Percentiles rank a stretch among this genome's conserved stretches.
These are phyloP conservation scores for Rostrohypoxylon terebratum DNA, from an alignment of 495 filamentous ascomycete genomes.

Conservation along the genomic window DNA sequence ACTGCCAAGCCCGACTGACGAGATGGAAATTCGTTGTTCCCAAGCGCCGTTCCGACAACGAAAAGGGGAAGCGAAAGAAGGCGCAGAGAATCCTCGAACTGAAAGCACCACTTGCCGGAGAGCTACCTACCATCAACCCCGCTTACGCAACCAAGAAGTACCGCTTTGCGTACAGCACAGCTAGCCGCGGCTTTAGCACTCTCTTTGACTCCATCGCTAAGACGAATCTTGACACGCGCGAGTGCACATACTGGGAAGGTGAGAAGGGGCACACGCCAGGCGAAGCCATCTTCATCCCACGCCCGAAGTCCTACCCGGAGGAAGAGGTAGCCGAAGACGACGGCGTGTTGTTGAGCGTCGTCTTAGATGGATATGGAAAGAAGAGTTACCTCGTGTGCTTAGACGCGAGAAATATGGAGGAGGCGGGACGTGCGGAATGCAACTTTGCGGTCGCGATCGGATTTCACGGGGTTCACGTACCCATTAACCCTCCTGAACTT, in stretches of 20 bases:
- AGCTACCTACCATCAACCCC: conserved; percentile 78
- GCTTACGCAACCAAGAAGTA: conserved; percentile 62
- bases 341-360: conserved; percentile 76
- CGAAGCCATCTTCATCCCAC: conserved; percentile 77
- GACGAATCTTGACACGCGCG: conserved; percentile 68
- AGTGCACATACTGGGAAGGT: conserved; percentile 63
- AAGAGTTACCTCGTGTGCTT: conserved; percentile 78
- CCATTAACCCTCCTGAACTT: not conserved
- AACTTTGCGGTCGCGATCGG: conserved; percentile 72
- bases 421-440: conserved; percentile 74
- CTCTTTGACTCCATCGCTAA: conserved; percentile 77
- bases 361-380: conserved; percentile 72
- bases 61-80: not conserved
- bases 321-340: conserved; percentile 69
- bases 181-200: conserved; percentile 67
- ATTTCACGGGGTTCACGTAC: conserved; percentile 75
- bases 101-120: conserved; percentile 59
- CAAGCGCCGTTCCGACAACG: not conserved
- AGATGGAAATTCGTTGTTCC: conserved; percentile 64
- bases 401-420: conserved; percentile 72
- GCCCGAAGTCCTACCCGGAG: conserved; percentile 50
- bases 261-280: conserved; percentile 74
- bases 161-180: conserved; percentile 73
- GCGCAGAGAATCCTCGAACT: conserved; percentile 55
- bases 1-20: conserved; percentile 51